Evolutionary conservation across 768 basidiomycete species (phyloP), one percentile per base, ranked within the genome.

Genomic region (Strobilomyces echinocephalus): DNA sequence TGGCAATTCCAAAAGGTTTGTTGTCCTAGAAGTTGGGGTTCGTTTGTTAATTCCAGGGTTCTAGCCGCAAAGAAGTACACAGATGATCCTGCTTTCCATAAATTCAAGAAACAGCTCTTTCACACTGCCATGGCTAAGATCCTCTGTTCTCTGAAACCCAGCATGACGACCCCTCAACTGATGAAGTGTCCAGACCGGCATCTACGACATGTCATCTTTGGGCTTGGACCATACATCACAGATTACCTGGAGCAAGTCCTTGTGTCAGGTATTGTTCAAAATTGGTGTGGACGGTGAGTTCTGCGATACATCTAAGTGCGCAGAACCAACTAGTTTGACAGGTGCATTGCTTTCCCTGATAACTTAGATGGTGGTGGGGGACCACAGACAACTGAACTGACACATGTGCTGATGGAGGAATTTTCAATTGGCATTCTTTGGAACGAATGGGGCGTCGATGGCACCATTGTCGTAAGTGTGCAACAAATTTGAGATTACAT

Each of bases 1-100:
- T 54, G 0, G 56, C 50, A 1, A 53, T 44, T 12, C 50, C 46
- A 0, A 59, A 57, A 42, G 41, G 59, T 58, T 41, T 3, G 55
- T 52, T 52, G 11, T 35, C 10, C n/a, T 42, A 8, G 20, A 20
- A n/a, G 26, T 33, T 21, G 5, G 18, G 7, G 8, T 33, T 10
- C n/a, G 10, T 20, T 20, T 15, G 8, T 49, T 16, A 14, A 28
- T 28, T 28, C 28, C 28, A 28, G 28, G 28, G 28, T 28, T 4
- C 28, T 24, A 50, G 49, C 49, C 5, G 43, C 8, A 8, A 51
- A 51, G 34, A 31, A 2, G 7, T 34, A 51, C 20, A 24, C 50
- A 0, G 24, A 11, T 1, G 43, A 24, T 9, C 20, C 39, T 1
- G 20, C 20, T 12, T 50, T 50, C 5, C 21, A 6, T 2, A 41